Conservation (phyloP, 83 land plant species). For the Diphasiastrum complanatum region DNA sequence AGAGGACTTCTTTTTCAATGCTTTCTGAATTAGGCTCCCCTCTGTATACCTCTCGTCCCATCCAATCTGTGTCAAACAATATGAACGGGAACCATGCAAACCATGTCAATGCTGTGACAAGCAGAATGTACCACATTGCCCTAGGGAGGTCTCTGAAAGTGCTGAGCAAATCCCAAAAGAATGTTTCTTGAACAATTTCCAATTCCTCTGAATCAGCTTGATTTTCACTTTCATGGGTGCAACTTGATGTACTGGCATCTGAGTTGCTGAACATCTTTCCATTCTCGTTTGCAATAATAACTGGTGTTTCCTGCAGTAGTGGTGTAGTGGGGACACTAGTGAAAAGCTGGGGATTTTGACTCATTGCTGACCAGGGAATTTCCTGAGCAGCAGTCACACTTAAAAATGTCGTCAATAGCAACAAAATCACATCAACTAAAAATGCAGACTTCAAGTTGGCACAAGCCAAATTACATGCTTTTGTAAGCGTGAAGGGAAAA, state of each 20-base stretch:
- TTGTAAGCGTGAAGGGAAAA: slow-evolving; percentile 63
- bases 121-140: slow-evolving; percentile 58
- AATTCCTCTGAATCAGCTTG: too few relatives aligned
- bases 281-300: slow-evolving; percentile 11
- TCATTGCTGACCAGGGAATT: slow-evolving; percentile 28
- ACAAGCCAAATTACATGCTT: slow-evolving; percentile 53
- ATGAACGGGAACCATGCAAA: slow-evolving; percentile 93
- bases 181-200: slow-evolving; percentile 44
- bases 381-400: slow-evolving; percentile 57
- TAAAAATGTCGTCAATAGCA: slow-evolving; percentile 48
- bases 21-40: slow-evolving; percentile 66
- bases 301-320: slow-evolving; percentile 32
- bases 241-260: background rate
- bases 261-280: background rate
- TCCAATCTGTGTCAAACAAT: slow-evolving; percentile 95
- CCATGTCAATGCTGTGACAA: slow-evolving; percentile 79
- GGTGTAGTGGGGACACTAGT: slow-evolving; percentile 16
- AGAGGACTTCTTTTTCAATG: slow-evolving; percentile 35
- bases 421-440: slow-evolving; percentile 48
- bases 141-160: slow-evolving; percentile 62
- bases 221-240: slow-evolving; percentile 9
- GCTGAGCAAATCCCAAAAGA: slow-evolving; percentile 71
- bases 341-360: background rate
- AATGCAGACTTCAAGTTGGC: slow-evolving; percentile 93
- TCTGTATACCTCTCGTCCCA: slow-evolving; percentile 85